Evolutionary conservation across 2,329 filamentous ascomycete genomes (phyloP), one percentile per base, ranked within the genome.

Genomic region (Botrytis fragariae): DNA sequence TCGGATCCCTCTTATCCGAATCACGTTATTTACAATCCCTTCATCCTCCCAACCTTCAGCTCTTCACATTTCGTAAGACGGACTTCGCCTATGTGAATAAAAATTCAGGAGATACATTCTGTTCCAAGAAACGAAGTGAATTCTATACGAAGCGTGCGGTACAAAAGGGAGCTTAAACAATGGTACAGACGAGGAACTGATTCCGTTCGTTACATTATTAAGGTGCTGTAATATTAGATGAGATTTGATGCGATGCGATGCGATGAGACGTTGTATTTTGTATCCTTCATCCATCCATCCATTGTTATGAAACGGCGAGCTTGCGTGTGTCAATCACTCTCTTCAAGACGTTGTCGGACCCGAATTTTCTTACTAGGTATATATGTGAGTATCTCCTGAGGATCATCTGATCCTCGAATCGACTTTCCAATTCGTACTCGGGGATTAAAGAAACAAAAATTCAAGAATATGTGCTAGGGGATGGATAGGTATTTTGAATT

Each of bases 381-480:
- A 42, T 32, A 68, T 68, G 48, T 57, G 35, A 68, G 48, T 68
- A 68, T 68, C 65, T 51, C 39, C 48, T 68, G 48, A 68, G 48
- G 22, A 57, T 57, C 65, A 42, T 68, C 35, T 68, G 65, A 68
- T 68, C 42, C 51, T 68, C 48, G 48, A 57, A 57, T 68, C 18
- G 48, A 57, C 35, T 68, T 54, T 68, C 25, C 48, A 57, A 42
- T 42, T 57, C 65, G 29, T n/a, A 68, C 18, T 32, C 22, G 35
- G 48, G 35, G 18, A 35, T 39, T 6, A 57, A 54, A 42, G 10
- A 37, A 57, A 32, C 35, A 3, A 51, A 39, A 42, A 29, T 25
- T 29, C n/a, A 57, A 57, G 64, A 57, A 32, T 4, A 42, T 42
- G 35, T 18, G 65, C n/a, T 37, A 25, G 48, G 25, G 29, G n/a